phyloP scores from a whole-genome alignment of 257 asterid species.

The Craterostigma plantagineum region DNA sequence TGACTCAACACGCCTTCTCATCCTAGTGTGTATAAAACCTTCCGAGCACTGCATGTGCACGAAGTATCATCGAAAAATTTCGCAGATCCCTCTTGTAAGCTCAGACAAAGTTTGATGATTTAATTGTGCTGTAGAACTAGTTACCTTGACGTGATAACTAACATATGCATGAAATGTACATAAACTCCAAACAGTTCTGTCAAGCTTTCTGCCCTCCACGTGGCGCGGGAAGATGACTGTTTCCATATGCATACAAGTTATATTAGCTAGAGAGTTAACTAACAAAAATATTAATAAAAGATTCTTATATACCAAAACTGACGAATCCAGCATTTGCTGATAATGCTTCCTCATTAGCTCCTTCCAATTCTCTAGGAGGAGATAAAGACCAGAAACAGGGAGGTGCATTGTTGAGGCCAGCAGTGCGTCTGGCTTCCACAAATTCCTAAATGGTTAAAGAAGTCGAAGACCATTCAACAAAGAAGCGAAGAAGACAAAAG shows the following conservation, averaged over 20 bases:
- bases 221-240: constrained; percentile 86
- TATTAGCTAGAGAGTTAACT: constrained; percentile 7
- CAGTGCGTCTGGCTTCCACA: constrained; percentile 80
- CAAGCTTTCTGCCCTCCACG: constrained; percentile 86
- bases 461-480: constrained; percentile 6
- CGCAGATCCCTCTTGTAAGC: not conserved
- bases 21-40: constrained; percentile 95
- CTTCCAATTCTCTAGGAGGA: constrained; percentile 69
- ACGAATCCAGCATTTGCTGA: constrained; percentile 88
- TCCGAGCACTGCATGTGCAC: constrained; percentile 60
- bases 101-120: too few relatives aligned
- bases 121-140: not conserved
- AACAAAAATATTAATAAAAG: constrained; percentile 8
- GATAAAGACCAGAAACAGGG: constrained; percentile 82
- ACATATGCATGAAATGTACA: constrained; percentile 92
- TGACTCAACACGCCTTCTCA: constrained; percentile 93
- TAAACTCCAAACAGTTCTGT: constrained; percentile 88
- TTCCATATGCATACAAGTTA: constrained; percentile 7
- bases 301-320: constrained; percentile 55
- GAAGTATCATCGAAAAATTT: not conserved
- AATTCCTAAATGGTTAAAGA: constrained; percentile 44
- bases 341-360: constrained; percentile 47
- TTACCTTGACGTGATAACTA: constrained; percentile 94
- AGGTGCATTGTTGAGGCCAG: constrained; percentile 86
- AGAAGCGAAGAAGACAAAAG: constrained; percentile 1